These are phyloP conservation scores for Logfia minima DNA, from an alignment of 129 eudicot genomes.

Conservation along the genomic window DNA sequence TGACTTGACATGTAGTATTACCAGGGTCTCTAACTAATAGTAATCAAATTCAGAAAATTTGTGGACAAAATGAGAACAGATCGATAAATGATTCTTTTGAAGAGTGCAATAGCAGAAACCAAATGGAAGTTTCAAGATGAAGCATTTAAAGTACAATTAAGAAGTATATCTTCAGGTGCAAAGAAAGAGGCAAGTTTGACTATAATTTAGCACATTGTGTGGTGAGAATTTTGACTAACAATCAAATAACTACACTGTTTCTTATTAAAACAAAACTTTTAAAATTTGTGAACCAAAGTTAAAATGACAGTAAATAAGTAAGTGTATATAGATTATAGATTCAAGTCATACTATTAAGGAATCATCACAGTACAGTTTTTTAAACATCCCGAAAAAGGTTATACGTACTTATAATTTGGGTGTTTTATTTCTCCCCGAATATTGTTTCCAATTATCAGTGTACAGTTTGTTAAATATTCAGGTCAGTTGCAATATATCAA, in stretches of 20 bases:
- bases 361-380: too few relatives aligned
- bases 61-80: background rate
- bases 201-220: background rate
- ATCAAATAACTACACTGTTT: background rate
- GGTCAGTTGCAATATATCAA: too few relatives aligned
- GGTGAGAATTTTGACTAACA: background rate
- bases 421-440: too few relatives aligned
- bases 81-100: background rate
- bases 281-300: too few relatives aligned
- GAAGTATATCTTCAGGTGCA: background rate
- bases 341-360: too few relatives aligned
- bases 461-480: too few relatives aligned
- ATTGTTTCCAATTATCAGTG: too few relatives aligned
- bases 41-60: background rate
- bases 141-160: background rate
- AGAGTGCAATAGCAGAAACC: background rate
- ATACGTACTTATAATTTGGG: too few relatives aligned
- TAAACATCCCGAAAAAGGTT: too few relatives aligned
- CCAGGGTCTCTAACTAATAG: background rate
- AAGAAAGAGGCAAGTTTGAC: constrained; percentile 7
- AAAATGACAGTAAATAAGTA: too few relatives aligned
- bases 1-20: background rate
- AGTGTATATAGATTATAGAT: too few relatives aligned
- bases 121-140: background rate
- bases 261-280: background rate